Conservation (phyloP, 306 rosid genomes). For the Gillenia trifoliata region DNA sequence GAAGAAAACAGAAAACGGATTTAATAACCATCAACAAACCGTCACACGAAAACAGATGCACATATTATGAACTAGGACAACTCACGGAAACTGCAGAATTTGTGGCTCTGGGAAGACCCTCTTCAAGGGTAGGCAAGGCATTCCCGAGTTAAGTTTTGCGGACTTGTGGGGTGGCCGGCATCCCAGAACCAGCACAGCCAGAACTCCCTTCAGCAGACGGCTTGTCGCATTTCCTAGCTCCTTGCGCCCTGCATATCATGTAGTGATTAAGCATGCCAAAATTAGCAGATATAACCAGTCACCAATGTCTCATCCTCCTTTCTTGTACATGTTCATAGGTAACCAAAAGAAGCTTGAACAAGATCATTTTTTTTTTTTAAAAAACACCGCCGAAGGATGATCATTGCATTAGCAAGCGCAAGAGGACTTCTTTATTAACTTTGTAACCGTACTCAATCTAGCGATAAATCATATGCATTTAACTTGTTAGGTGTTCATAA, state of each 20-base stretch:
- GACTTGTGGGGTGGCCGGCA: not conserved
- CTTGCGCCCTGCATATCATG: constrained; percentile 8
- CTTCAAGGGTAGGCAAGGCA: constrained; percentile 34
- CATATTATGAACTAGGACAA: too few species aligned
- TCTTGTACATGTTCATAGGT: not conserved
- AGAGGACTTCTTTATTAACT: not conserved
- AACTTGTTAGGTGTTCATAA: not conserved
- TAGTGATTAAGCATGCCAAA: not conserved
- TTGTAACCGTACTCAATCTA: not conserved
- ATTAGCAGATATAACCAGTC: not conserved
- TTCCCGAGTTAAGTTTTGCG: constrained; percentile 12
- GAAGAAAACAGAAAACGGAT: not conserved
- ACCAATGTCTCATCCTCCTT: not conserved
- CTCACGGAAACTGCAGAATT: too few species aligned
- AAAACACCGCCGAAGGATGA: not conserved
- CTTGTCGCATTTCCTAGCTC: not conserved
- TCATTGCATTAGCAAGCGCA: not conserved
- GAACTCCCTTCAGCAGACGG: constrained; percentile 12
- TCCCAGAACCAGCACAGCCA: constrained; percentile 1
- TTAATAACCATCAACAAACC: too few species aligned
- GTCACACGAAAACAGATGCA: not conserved
- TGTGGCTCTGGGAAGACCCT: too few species aligned
- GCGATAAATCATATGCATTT: not conserved
- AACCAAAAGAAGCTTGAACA: not conserved
- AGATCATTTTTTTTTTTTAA: not conserved